Percentiles rank a stretch among this genome's conserved stretches.
Conservation (phyloP, 2,329 filamentous ascomycete species). For the Beauveria medogensis region DNA sequence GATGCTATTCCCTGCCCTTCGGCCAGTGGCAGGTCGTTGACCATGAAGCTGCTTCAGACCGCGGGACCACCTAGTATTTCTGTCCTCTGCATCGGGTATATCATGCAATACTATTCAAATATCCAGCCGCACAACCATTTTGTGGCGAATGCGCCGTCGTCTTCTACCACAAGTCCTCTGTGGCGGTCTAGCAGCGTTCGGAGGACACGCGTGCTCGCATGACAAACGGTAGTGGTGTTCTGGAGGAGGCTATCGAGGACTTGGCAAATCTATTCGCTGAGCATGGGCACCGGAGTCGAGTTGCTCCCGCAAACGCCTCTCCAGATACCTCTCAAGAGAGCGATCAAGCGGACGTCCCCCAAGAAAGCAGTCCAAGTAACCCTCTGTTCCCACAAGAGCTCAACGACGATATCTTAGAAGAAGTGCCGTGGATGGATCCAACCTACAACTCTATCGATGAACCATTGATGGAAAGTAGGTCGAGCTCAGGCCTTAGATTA, state of each 20-base stretch:
- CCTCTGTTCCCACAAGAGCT: not conserved
- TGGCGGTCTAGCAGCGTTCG: slow-evolving; percentile 16
- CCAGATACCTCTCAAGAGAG: not conserved
- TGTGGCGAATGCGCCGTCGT: slow-evolving; percentile 28
- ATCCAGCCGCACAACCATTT: slow-evolving; percentile 17
- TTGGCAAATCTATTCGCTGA: not conserved
- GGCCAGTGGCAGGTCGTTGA: slow-evolving; percentile 7
- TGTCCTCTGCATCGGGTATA: slow-evolving; percentile 22
- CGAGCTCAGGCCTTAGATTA: slow-evolving; percentile 10
- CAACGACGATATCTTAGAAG: not conserved
- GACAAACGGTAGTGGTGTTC: not conserved
- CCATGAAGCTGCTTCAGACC: slow-evolving; percentile 15
- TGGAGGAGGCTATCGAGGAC: not conserved
- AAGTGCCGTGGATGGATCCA: slow-evolving; percentile 18
- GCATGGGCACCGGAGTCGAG: not conserved
- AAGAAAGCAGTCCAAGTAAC: not conserved
- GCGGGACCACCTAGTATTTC: slow-evolving; percentile 22
- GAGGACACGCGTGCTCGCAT: slow-evolving; percentile 14
- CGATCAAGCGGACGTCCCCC: not conserved
- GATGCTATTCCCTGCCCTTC: slow-evolving; percentile 16
- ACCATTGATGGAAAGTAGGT: not conserved
- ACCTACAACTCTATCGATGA: slow-evolving; percentile 16
- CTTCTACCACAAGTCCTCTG: slow-evolving; percentile 16
- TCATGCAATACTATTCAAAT: slow-evolving; percentile 19
- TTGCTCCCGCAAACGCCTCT: not conserved